These are phyloP conservation scores for Emergomyces orientalis DNA, from an alignment of 2,329 filamentous ascomycete species.

Conservation along the genomic window DNA sequence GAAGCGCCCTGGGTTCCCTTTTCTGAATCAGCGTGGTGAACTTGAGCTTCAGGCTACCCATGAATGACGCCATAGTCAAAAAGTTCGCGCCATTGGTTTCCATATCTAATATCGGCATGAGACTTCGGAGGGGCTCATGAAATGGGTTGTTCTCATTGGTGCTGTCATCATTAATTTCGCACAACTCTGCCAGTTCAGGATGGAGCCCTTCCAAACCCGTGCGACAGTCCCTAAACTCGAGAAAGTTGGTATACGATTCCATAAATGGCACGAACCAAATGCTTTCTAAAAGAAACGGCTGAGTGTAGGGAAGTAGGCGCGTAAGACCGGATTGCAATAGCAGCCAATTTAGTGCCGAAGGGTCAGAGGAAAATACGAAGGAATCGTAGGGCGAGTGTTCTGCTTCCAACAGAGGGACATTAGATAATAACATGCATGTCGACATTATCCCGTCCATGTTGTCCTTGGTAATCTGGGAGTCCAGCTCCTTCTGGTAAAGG, in stretches of 20 bases:
- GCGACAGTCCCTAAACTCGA: slow-evolving; percentile 23
- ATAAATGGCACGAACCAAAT: slow-evolving; percentile 29
- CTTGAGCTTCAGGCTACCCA: slow-evolving; percentile 26
- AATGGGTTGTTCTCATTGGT: slow-evolving; percentile 29
- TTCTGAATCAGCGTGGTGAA: slow-evolving; percentile 23
- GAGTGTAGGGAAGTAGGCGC: slow-evolving; percentile 22
- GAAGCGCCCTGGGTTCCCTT: slow-evolving; percentile 26
- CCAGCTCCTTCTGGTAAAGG: slow-evolving; percentile 28
- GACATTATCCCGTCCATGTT: slow-evolving; percentile 34
- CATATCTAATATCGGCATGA: slow-evolving; percentile 26
- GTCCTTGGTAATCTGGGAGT: slow-evolving; percentile 17
- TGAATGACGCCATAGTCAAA: slow-evolving; percentile 24
- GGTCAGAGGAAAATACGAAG: slow-evolving; percentile 29
- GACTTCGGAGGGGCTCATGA: slow-evolving; percentile 27
- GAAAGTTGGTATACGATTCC: slow-evolving; percentile 17
- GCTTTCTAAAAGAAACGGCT: slow-evolving; percentile 23
- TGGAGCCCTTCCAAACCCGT: slow-evolving; percentile 23
- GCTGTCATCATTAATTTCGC: slow-evolving; percentile 24
- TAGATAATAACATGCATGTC: slow-evolving; percentile 29
- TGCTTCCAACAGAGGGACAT: slow-evolving; percentile 26
- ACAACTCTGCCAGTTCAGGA: slow-evolving; percentile 27
- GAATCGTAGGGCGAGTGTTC: slow-evolving; percentile 25
- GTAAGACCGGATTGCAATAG: slow-evolving; percentile 29
- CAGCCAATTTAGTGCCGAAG: slow-evolving; percentile 29
- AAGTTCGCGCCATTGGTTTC: slow-evolving; percentile 20